Evolutionary conservation across 1,139 yeast genomes (phyloP).

Genomic region (Groenewaldozyma auringiensis): DNA sequence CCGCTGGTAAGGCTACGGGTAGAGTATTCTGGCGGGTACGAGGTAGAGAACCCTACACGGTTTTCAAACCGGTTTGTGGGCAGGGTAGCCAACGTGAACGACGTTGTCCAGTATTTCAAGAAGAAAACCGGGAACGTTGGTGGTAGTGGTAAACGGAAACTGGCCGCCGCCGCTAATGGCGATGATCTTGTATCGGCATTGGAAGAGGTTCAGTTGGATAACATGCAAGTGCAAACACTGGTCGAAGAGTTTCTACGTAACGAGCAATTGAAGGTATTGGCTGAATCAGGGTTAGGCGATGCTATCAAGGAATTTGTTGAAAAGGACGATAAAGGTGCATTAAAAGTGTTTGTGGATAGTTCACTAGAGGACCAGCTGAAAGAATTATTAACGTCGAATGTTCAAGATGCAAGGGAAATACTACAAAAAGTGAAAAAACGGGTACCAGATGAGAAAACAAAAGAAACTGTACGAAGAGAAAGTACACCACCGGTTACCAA

Average conservation of each 20-base stretch:
- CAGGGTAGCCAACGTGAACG: constrained; percentile 79
- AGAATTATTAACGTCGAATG: constrained; percentile 32
- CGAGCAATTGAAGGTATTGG: constrained; percentile 60
- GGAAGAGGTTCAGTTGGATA: constrained; percentile 31
- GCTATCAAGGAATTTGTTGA: constrained; percentile 69
- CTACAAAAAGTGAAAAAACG: constrained; percentile 2
- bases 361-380: constrained; percentile 59
- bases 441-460: constrained; percentile 3
- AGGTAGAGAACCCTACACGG: constrained; percentile 83
- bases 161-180: constrained; percentile 19
- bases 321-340: constrained; percentile 70
- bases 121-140: constrained; percentile 25
- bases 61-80: constrained; percentile 90
- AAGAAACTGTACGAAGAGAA: constrained; percentile 4
- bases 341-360: constrained; percentile 59
- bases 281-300: constrained; percentile 66
- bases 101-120: constrained; percentile 67
- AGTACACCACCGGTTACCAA: constrained; percentile 3
- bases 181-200: constrained; percentile 13
- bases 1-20: constrained; percentile 80
- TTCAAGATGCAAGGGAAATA: constrained; percentile 6
- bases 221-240: constrained; percentile 48
- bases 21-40: constrained; percentile 84
- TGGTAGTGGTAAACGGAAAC: constrained; percentile 7
- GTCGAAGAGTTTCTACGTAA: constrained; percentile 55